Percentiles rank a stretch among this genome's conserved stretches.
These are phyloP conservation scores for Alternaria conjuncta DNA, from an alignment of 2,329 filamentous ascomycete species.

Conservation along the genomic window DNA sequence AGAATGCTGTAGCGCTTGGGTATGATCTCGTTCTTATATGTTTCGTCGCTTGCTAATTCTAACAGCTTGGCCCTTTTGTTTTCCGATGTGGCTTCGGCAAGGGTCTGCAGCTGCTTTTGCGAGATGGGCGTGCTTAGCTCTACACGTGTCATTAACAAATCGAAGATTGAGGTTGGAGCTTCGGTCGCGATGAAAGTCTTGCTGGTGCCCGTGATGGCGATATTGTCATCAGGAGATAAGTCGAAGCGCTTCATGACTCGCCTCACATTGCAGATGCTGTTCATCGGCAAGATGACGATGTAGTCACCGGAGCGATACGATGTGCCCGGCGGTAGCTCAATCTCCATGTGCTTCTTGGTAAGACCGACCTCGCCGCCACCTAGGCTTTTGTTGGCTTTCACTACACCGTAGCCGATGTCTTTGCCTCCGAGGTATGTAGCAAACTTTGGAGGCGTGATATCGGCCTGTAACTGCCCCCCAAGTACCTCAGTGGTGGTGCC, in stretches of 20 bases:
- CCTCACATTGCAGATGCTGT: conserved; percentile 47
- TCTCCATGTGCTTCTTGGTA: conserved; percentile 18
- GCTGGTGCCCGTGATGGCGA: conserved; percentile 14
- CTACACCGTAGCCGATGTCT: conserved; percentile 16
- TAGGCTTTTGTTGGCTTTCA: conserved; percentile 31
- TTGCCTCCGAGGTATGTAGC: conserved; percentile 11
- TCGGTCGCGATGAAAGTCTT: conserved; percentile 8
- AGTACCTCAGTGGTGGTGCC: conserved; percentile 8
- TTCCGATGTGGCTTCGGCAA: conserved; percentile 4
- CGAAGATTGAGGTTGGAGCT: background rate
- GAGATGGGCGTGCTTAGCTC: conserved; percentile 13
- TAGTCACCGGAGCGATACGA: conserved; percentile 76
- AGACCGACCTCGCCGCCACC: conserved; percentile 8
- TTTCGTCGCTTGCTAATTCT: conserved; percentile 3
- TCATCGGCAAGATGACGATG: conserved; percentile 72
- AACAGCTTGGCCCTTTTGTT: conserved; percentile 1
- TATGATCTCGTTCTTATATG: conserved; percentile 5
- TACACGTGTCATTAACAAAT: conserved; percentile 11
- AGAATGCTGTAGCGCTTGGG: conserved; percentile 9
- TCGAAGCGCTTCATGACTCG: conserved; percentile 25
- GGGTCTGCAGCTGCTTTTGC: conserved; percentile 7
- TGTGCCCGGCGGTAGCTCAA: conserved; percentile 47
- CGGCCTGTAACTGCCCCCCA: background rate
- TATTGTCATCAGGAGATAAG: conserved; percentile 6
- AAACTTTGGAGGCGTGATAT: conserved; percentile 6